Conservation (phyloP, 164 flowering plant genomes). For the Liquidambar formosana region DNA sequence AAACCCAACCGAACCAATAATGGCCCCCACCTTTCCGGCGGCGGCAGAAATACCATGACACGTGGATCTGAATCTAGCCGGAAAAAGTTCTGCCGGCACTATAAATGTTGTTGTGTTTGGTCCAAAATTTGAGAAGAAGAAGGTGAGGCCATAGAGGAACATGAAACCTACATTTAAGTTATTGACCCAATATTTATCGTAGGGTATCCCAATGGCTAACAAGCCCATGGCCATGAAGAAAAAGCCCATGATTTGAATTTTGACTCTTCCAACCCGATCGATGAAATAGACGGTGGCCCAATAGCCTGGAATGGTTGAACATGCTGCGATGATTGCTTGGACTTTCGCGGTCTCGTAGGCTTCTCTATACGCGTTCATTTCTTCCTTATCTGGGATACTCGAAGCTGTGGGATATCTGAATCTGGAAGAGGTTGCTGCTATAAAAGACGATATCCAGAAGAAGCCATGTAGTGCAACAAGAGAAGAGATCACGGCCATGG, state of each 20-base stretch:
- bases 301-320: slow-evolving; percentile 67
- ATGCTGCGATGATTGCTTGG: slow-evolving; percentile 50
- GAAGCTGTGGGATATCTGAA: slow-evolving; percentile 29
- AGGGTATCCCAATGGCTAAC: slow-evolving; percentile 39
- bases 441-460: slow-evolving; percentile 62
- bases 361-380: slow-evolving; percentile 26
- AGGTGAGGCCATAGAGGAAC: slow-evolving; percentile 49
- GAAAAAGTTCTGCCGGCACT: slow-evolving; percentile 72
- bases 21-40: slow-evolving; percentile 63
- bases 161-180: slow-evolving; percentile 35
- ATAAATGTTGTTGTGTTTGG: slow-evolving; percentile 75
- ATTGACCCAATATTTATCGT: slow-evolving; percentile 24
- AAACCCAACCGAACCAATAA: slow-evolving; percentile 56
- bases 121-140: slow-evolving; percentile 68
- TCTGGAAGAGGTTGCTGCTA: slow-evolving; percentile 57
- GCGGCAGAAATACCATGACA: slow-evolving; percentile 74
- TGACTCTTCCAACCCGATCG: slow-evolving; percentile 54
- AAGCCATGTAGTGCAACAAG: slow-evolving; percentile 52
- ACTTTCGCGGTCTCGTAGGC: slow-evolving; percentile 37
- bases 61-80: slow-evolving; percentile 66
- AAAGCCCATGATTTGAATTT: slow-evolving; percentile 59
- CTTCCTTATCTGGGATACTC: background rate
- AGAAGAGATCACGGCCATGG: slow-evolving; percentile 61
- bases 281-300: slow-evolving; percentile 52
- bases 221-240: slow-evolving; percentile 41